Evolutionary conservation across 2,329 filamentous ascomycete species (phyloP), one percentile per base, ranked within the genome.

Genomic region (Scopulariopsis brevicaulis): DNA sequence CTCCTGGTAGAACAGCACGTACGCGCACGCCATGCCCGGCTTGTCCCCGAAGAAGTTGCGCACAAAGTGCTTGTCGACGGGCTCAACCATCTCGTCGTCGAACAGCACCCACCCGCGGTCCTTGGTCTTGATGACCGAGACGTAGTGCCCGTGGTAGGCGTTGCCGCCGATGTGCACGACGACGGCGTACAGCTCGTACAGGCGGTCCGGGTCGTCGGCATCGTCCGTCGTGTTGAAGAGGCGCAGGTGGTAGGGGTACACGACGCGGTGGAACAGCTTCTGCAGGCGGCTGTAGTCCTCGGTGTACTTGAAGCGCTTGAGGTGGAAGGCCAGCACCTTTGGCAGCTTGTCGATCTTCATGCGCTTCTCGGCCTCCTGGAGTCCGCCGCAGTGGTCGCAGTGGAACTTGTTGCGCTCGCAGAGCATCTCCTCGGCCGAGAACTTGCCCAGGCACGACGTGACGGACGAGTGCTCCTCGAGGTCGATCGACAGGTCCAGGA

Each of bases 321-420:
- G 74, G 68, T 99, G 94, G 59, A 99, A 75, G 4, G 94, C 92
- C 62, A 99, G 74, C 60, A 99, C 90, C 67, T 90, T 91, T 4
- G 94, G 94, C 67, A 97, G 74, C 57, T 89, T 84, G 76, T 99
- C 97, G 65, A 99, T 93, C 77, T 97, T 99, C 94, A 99, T 99
- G 62, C 94, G 84, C 77, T 97, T 99, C 71, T 99, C 94, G 0
- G 94, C 94, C 73, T 99, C 94, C 71, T 99, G 94, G 58, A 99
- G 76, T 2, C 94, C 94, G 57, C 94, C 94, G 65, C 94, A 99
- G 65, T 92, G 92, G 69, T 99, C 94, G 73, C 94, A 99, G 68
- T 99, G 93, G 64, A 99, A 99, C 69, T 99, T 99, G 76, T 99
- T 97, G 60, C 92, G 83, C 74, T 99, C 94, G 68, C 94, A 97